phyloP scores from a whole-genome alignment of 2,329 filamentous ascomycete species.

The Talaromyces atroroseus region DNA sequence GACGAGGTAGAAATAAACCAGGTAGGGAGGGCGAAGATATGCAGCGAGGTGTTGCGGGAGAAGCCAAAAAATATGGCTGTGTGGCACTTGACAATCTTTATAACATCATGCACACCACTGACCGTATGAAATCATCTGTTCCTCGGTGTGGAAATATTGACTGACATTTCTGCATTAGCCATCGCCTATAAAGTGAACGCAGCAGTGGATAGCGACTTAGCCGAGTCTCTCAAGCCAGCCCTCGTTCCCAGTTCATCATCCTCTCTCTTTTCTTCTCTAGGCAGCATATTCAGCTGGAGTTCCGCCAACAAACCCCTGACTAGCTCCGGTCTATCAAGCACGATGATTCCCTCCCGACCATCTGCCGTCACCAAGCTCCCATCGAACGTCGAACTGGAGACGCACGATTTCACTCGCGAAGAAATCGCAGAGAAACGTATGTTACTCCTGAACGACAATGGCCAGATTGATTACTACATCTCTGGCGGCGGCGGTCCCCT shows the following conservation, averaged over 20 bases:
- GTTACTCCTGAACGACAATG: slow-evolving; percentile 87
- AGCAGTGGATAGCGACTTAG: slow-evolving; percentile 75
- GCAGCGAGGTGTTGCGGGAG: slow-evolving; percentile 63
- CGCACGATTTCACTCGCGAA: slow-evolving; percentile 88
- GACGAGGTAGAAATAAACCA: slow-evolving; percentile 68
- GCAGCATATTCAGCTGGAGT: slow-evolving; percentile 57
- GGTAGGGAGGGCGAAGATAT: slow-evolving; percentile 62
- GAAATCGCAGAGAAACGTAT: slow-evolving; percentile 88
- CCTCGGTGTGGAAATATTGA: slow-evolving; percentile 33
- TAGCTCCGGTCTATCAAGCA: background rate
- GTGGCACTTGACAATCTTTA: slow-evolving; percentile 94
- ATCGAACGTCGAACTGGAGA: slow-evolving; percentile 81
- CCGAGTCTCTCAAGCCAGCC: slow-evolving; percentile 68
- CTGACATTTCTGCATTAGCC: slow-evolving; percentile 35
- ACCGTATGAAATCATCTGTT: slow-evolving; percentile 40
- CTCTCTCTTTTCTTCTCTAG: slow-evolving; percentile 60
- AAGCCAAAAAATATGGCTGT: slow-evolving; percentile 77
- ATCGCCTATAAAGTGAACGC: slow-evolving; percentile 92
- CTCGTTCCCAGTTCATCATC: slow-evolving; percentile 69
- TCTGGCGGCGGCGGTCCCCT: slow-evolving; percentile 78
- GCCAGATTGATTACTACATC: slow-evolving; percentile 87
- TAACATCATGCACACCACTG: slow-evolving; percentile 75
- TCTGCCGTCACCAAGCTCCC: slow-evolving; percentile 55
- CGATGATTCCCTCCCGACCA: slow-evolving; percentile 29
- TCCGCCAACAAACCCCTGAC: slow-evolving; percentile 36